Conservation (phyloP, 2,329 filamentous ascomycete genomes). For the Raffaelea deltoideospora region DNA sequence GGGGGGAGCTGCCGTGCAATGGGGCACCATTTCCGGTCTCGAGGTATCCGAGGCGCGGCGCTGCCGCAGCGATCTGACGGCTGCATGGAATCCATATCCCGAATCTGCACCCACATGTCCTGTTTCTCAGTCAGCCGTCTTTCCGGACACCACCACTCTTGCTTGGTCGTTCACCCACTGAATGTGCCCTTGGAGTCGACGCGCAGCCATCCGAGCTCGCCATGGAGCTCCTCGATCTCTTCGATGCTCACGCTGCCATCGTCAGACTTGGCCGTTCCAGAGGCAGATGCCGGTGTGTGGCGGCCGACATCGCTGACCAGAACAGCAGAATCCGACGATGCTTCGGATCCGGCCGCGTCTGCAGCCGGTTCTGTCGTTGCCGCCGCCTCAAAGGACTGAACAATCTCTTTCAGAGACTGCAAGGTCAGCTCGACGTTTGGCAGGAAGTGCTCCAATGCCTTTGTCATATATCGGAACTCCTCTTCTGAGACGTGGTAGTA, state of each 20-base stretch:
- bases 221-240: slow-evolving; percentile 12
- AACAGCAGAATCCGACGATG: slow-evolving; percentile 4
- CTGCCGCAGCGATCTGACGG: slow-evolving; percentile 11
- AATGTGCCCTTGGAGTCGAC: slow-evolving; percentile 11
- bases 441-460: slow-evolving; percentile 14
- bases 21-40: slow-evolving; percentile 8
- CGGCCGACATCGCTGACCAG: slow-evolving; percentile 1
- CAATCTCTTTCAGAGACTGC: slow-evolving; percentile 9
- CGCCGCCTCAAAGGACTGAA: slow-evolving; percentile 6
- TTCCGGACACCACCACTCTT: background rate
- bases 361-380: background rate
- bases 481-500: slow-evolving; percentile 17
- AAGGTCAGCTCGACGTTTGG: slow-evolving; percentile 13
- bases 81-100: slow-evolving; percentile 13
- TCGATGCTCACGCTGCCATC: slow-evolving; percentile 6
- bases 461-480: slow-evolving; percentile 15
- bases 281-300: slow-evolving; percentile 1
- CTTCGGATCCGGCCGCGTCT: background rate
- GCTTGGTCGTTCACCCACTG: slow-evolving; percentile 2
- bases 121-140: background rate
- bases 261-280: slow-evolving; percentile 1
- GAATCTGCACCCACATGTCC: slow-evolving; percentile 13
- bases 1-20: slow-evolving; percentile 8
- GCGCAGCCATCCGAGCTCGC: slow-evolving; percentile 11
- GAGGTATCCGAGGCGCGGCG: slow-evolving; percentile 3